Evolutionary conservation across 169 alveolate species (phyloP), one percentile per base, ranked within the genome.

Genomic region (Sarcocystis neurona): DNA sequence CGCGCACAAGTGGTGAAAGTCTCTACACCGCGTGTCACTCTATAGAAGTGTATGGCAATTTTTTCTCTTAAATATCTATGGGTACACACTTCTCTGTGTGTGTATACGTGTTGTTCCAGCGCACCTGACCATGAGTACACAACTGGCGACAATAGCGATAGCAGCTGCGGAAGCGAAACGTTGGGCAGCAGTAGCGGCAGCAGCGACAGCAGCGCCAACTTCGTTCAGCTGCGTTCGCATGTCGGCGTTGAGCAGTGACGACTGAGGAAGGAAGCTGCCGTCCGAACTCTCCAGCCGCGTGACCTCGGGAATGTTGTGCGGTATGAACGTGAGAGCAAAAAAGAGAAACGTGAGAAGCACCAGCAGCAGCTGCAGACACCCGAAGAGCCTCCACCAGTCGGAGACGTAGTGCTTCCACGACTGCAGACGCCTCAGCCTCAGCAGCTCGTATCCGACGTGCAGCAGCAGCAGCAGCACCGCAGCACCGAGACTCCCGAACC

Each of bases 301-400:
- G 44, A 18, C 75, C 44, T 8, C 43, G 34, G 75, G 75, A 20
- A 63, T 43, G 6, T 20, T 1, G 43, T 37, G 6, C 44, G 2
- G 46, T 37, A 63, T 3, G 2, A 41, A 63, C 44, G 75, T 43
- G n/a, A 63, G 75, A 2, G 12, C n/a, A n/a, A 63, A 63, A 63
- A 63, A 63, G 43, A n/a, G 41, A 63, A 63, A 63, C 43, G 75
- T 63, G 41, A 63, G 75, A 10, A 63, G 43, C 20, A 63, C 75
- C 4, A 63, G 75, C 37, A n/a, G 37, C 8, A 63, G 43, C 3
- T 63, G 75, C 43, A n/a, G 46, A 41, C 27, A 37, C 18, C 44
- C 75, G 41, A 63, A 63, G 10, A 18, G 6, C 44, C 32, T 63
- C 75, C 75, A 63, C 39, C 39, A 63, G 41, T 63, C 75, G 41